Conservation (phyloP, 768 basidiomycete genomes). For the Dioszegia crocea region DNA sequence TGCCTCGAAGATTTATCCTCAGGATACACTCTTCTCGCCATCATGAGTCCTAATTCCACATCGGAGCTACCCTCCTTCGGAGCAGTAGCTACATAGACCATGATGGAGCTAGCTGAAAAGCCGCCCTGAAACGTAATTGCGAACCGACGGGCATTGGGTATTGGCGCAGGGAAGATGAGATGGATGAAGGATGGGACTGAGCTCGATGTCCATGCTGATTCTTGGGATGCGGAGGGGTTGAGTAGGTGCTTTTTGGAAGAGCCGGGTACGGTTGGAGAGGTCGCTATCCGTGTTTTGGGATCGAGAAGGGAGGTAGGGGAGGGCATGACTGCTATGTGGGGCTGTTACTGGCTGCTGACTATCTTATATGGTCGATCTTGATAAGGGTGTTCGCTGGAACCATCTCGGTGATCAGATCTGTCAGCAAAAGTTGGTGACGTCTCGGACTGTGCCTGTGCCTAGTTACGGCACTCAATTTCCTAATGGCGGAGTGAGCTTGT, state of each 20-base stretch:
- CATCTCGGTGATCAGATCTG: background rate
- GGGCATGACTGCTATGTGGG: background rate
- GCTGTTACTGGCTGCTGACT: too few species aligned
- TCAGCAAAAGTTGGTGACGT: background rate
- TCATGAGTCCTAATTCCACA: constrained; percentile 32
- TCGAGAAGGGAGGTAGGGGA: background rate
- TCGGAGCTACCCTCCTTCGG: constrained; percentile 13
- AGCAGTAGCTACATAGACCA: constrained; percentile 35
- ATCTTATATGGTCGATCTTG: too few species aligned
- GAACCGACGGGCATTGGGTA: constrained; percentile 36
- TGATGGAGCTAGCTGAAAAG: constrained; percentile 34
- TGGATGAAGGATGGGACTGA: constrained; percentile 37
- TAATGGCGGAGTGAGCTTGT: too few species aligned
- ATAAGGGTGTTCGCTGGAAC: background rate
- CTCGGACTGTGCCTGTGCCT: background rate
- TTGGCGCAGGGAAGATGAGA: constrained; percentile 33
- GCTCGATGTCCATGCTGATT: constrained; percentile 24
- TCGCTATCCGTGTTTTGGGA: background rate
- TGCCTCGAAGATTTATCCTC: constrained; percentile 44
- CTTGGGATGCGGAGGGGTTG: constrained; percentile 12
- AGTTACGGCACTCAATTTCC: too few species aligned
- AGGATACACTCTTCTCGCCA: constrained; percentile 43
- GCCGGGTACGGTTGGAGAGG: constrained; percentile 16
- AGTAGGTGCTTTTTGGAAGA: constrained; percentile 28
- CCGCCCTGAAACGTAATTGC: constrained; percentile 49